Percentiles rank a stretch among this genome's conserved stretches.
These are phyloP conservation scores for Blastomyces parvus DNA, from an alignment of 2,329 filamentous ascomycete genomes.

Conservation along the genomic window DNA sequence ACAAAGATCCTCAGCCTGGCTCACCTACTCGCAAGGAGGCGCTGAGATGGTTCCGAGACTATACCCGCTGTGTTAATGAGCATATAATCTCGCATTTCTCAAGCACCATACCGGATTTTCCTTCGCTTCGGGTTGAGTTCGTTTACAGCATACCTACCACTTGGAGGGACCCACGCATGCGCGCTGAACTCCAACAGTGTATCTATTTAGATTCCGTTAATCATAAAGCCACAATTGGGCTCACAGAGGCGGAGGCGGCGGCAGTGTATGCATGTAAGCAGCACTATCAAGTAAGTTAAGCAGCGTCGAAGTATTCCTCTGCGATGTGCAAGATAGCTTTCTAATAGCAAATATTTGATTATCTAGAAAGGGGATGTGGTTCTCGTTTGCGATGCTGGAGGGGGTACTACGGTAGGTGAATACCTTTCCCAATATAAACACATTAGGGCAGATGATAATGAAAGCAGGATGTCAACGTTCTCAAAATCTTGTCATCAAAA, in stretches of 20 bases:
- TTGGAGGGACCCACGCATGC: conserved; percentile 12
- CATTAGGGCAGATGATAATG: background rate
- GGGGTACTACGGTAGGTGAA: conserved; percentile 9
- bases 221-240: conserved; percentile 16
- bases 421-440: background rate
- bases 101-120: conserved; percentile 15
- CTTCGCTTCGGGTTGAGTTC: conserved; percentile 10
- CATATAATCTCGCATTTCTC: conserved; percentile 15
- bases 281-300: conserved; percentile 19
- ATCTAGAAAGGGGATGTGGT: conserved; percentile 10
- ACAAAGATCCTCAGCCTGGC: conserved; percentile 3
- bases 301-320: conserved; percentile 34
- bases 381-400: conserved; percentile 10
- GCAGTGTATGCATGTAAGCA: conserved; percentile 22
- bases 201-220: conserved; percentile 5
- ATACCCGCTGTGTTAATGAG: conserved; percentile 27
- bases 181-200: conserved; percentile 5
- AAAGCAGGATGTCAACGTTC: conserved; percentile 10
- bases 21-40: conserved; percentile 3
- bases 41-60: conserved; percentile 9
- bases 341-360: background rate
- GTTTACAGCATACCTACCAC: conserved; percentile 12
- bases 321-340: background rate
- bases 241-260: conserved; percentile 12
- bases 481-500: conserved; percentile 19